phyloP scores from a whole-genome alignment of 2,329 filamentous ascomycete species.

The Mycosphaerella sp. region DNA sequence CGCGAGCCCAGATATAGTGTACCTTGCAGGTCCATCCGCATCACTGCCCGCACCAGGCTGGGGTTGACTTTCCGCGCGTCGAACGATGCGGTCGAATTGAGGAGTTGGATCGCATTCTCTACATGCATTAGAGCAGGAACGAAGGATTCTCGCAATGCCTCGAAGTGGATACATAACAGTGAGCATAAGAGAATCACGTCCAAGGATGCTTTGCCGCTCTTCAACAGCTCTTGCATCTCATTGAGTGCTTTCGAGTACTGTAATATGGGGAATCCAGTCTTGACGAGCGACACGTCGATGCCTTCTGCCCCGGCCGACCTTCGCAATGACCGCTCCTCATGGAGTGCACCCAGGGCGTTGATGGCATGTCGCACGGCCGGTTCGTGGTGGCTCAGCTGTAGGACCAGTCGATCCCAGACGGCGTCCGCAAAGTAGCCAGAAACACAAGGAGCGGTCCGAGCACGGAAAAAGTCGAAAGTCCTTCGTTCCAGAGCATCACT shows the following conservation, averaged over 20 bases:
- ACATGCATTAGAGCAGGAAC: constrained; percentile 31
- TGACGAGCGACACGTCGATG: constrained; percentile 19
- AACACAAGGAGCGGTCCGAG: constrained; percentile 24
- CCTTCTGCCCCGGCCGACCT: constrained; percentile 14
- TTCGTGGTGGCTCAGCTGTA: constrained; percentile 30
- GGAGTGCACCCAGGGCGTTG: constrained; percentile 29
- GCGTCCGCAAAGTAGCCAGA: constrained; percentile 30
- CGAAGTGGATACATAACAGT: constrained; percentile 32
- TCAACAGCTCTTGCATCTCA: constrained; percentile 27
- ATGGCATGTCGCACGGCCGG: constrained; percentile 31
- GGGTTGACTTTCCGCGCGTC: constrained; percentile 26
- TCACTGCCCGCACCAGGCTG: constrained; percentile 26
- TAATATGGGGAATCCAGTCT: constrained; percentile 24
- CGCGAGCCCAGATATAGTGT: constrained; percentile 26
- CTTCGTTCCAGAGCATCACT: constrained; percentile 26
- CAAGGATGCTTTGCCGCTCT: constrained; percentile 17
- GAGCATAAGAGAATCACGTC: constrained; percentile 30
- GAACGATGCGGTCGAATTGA: constrained; percentile 21
- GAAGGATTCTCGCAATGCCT: constrained; percentile 30
- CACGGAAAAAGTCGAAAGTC: constrained; percentile 30
- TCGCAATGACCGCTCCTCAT: constrained; percentile 27
- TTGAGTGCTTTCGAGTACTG: constrained; percentile 32
- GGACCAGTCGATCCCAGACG: constrained; percentile 28
- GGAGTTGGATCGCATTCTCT: constrained; percentile 29
- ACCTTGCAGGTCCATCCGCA: constrained; percentile 30